Percentiles rank a stretch among this genome's conserved stretches.
Evolutionary conservation across 768 basidiomycete genomes (phyloP).

Genomic region (Cystobasidiopsis lactophilus): DNA sequence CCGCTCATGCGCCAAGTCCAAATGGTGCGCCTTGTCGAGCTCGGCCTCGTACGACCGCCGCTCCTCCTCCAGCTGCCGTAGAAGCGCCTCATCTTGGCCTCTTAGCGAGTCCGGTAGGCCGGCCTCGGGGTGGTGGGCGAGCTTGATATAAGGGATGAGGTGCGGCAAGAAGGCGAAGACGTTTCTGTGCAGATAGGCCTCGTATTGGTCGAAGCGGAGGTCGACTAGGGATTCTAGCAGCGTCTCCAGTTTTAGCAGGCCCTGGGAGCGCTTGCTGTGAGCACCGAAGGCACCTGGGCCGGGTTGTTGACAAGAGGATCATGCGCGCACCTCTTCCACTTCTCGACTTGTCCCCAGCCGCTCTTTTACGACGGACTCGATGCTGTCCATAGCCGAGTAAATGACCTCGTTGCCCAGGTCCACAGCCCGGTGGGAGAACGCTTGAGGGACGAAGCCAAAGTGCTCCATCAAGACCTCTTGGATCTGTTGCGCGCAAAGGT

Average conservation of each 20-base stretch:
- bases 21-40: conserved; percentile 9
- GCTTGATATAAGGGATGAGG: conserved; percentile 14
- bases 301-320: too few species aligned
- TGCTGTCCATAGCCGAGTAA: conserved; percentile 12
- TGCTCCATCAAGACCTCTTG: conserved; percentile 13
- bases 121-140: conserved; percentile 11
- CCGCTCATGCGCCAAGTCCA: conserved; percentile 13
- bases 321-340: conserved; percentile 10
- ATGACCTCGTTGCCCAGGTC: conserved; percentile 18
- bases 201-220: conserved; percentile 18
- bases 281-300: neutral
- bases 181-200: conserved; percentile 18
- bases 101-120: conserved; percentile 4
- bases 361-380: conserved; percentile 9
- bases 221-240: conserved; percentile 17
- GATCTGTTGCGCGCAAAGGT: too few species aligned
- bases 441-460: conserved; percentile 16
- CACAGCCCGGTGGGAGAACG: conserved; percentile 17
- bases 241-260: conserved; percentile 17
- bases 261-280: conserved; percentile 4
- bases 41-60: conserved; percentile 13
- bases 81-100: conserved; percentile 5
- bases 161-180: conserved; percentile 11
- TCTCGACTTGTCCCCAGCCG: conserved; percentile 9
- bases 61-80: conserved; percentile 15